Conservation (phyloP, 2,329 filamentous ascomycete genomes). For the Verticillium albo-atrum region DNA sequence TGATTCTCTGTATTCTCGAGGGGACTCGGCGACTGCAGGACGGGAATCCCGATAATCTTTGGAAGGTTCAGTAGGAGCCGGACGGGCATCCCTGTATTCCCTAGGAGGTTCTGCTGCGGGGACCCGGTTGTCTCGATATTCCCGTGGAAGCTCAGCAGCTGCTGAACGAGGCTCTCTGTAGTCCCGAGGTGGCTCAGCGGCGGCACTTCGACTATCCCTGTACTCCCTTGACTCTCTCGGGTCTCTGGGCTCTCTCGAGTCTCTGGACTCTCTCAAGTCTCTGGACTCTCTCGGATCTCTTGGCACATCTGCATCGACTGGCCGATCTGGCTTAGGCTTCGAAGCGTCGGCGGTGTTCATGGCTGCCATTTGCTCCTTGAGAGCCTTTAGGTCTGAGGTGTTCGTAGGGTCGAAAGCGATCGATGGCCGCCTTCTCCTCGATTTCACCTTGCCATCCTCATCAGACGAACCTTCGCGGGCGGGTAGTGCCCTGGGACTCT, state of each 20-base stretch:
- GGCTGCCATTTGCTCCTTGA: slow-evolving; percentile 46
- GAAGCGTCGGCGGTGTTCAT: slow-evolving; percentile 20
- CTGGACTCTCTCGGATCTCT: slow-evolving; percentile 2
- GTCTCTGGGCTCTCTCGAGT: background rate
- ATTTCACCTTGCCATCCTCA: slow-evolving; percentile 29
- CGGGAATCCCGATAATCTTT: background rate
- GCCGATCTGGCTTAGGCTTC: background rate
- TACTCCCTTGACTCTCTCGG: background rate
- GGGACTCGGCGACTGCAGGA: background rate
- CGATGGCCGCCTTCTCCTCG: slow-evolving; percentile 29
- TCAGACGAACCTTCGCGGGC: slow-evolving; percentile 37
- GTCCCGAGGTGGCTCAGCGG: background rate
- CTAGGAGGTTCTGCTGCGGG: background rate
- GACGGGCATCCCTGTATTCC: background rate
- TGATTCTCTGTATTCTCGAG: background rate
- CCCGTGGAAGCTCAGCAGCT: background rate
- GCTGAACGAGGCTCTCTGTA: background rate
- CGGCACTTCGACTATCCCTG: background rate
- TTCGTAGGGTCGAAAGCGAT: slow-evolving; percentile 49
- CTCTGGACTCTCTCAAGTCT: background rate
- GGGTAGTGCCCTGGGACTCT: slow-evolving; percentile 20
- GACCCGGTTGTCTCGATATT: background rate
- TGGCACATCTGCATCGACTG: background rate
- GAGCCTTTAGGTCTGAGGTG: slow-evolving; percentile 40
- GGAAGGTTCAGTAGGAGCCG: background rate